Conservation (phyloP, 805 yeast genomes). For the Priceomyces haplophilus region DNA sequence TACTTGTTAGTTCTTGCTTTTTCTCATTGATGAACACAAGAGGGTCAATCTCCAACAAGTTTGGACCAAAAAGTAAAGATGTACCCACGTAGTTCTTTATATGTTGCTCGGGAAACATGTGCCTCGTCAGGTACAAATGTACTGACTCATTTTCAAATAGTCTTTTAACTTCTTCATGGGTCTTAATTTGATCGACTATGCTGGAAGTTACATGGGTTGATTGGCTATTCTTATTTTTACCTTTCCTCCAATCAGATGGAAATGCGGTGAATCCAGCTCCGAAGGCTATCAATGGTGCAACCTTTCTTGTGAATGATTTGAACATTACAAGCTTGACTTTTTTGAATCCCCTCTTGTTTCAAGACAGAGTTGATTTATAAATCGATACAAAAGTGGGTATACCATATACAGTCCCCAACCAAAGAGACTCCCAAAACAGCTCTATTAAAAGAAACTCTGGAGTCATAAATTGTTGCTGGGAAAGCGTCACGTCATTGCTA, state of each 20-base stretch:
- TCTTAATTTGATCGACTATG: constrained; percentile 17
- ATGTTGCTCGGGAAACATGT: constrained; percentile 54
- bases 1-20: constrained; percentile 55
- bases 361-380: no score
- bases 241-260: constrained; percentile 26
- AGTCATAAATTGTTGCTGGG: no score
- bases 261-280: constrained; percentile 26
- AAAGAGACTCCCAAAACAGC: no score
- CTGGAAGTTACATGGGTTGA: constrained; percentile 18
- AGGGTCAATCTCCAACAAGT: constrained; percentile 74
- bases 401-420: no score
- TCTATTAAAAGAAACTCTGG: no score
- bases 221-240: constrained; percentile 11
- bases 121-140: constrained; percentile 12
- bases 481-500: no score
- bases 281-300: constrained; percentile 30
- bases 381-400: no score
- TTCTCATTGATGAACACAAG: constrained; percentile 53
- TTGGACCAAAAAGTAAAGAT: constrained; percentile 68
- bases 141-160: constrained; percentile 14
- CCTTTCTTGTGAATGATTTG: constrained; percentile 23
- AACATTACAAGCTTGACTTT: constrained; percentile 18
- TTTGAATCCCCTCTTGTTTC: no score
- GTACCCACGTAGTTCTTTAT: constrained; percentile 62
- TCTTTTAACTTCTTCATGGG: constrained; percentile 17